Conservation (phyloP, 257 asterid genomes). For the Perilla frutescens region DNA sequence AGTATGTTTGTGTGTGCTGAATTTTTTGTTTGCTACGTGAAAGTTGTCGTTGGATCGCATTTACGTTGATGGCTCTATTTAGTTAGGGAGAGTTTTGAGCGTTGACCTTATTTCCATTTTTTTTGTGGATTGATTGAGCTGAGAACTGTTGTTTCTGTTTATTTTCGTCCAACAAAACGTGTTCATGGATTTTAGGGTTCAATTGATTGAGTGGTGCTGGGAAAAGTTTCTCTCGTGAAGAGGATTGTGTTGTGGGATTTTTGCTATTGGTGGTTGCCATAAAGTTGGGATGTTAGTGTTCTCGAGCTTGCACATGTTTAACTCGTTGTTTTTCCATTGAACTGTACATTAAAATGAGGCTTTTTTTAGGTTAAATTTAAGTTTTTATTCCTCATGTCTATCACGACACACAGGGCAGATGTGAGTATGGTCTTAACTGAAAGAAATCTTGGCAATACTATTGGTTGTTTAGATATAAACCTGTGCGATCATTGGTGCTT, state of each 20-base stretch:
- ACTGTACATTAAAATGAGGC: not conserved
- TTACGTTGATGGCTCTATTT: not conserved
- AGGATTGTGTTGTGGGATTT: not conserved
- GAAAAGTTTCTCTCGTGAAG: not conserved
- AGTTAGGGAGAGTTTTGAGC: conserved; percentile 1
- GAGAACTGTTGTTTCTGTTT: not conserved
- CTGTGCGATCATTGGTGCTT: not conserved
- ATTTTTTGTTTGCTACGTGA: not conserved
- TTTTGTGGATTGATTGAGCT: conserved; percentile 15
- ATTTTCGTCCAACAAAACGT: not conserved
- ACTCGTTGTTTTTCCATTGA: not conserved
- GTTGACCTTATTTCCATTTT: conserved; percentile 25
- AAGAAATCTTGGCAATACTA: not conserved
- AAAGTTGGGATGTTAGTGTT: not conserved
- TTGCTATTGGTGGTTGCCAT: not conserved
- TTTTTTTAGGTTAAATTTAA: not conserved
- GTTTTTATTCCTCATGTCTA: not conserved
- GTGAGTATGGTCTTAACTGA: not conserved
- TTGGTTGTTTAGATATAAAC: no score
- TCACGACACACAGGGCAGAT: not conserved
- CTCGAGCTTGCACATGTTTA: not conserved
- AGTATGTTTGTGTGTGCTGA: not conserved
- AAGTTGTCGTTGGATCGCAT: not conserved
- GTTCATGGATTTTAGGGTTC: conserved; percentile 8
- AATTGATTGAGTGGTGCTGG: not conserved